These are phyloP conservation scores for Starmera pachycereana DNA, from an alignment of 805 yeast genomes.

Conservation along the genomic window DNA sequence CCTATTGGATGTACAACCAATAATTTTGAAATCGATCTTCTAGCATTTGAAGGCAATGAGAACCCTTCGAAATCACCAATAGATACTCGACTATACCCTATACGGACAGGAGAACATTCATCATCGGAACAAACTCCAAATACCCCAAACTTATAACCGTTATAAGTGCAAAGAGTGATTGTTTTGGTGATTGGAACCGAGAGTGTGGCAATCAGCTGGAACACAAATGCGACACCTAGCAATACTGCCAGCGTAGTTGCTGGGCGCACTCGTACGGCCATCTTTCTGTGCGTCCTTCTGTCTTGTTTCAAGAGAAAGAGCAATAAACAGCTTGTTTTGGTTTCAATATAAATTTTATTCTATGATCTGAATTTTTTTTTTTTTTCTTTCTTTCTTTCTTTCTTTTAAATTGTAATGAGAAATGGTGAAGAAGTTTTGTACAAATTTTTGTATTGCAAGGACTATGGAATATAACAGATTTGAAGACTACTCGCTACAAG, in stretches of 20 bases:
- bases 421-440: too few relatives aligned
- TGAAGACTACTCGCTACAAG: neutral
- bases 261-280: slow-evolving; percentile 20
- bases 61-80: slow-evolving; percentile 27
- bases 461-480: neutral
- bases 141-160: slow-evolving; percentile 50
- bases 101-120: slow-evolving; percentile 28
- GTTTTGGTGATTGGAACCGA: slow-evolving; percentile 47
- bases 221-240: slow-evolving; percentile 39
- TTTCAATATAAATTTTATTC: too few relatives aligned
- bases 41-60: slow-evolving; percentile 47
- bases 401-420: too few relatives aligned
- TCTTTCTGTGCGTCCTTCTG: neutral
- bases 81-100: slow-evolving; percentile 32
- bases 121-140: slow-evolving; percentile 49
- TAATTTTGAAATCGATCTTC: slow-evolving; percentile 47
- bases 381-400: too few relatives aligned
- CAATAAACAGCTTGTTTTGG: neutral
- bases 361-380: neutral
- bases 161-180: slow-evolving; percentile 39
- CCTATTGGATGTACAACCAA: slow-evolving; percentile 62
- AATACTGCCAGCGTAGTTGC: slow-evolving; percentile 27
- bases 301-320: neutral
- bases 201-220: slow-evolving; percentile 49
- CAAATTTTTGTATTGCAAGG: too few relatives aligned